A percentile compares a stretch with the other conserved stretches of the same genome.
Evolutionary conservation across 176 grass and related monocot genomes (phyloP).

Genomic region (Thalia dealbata): DNA sequence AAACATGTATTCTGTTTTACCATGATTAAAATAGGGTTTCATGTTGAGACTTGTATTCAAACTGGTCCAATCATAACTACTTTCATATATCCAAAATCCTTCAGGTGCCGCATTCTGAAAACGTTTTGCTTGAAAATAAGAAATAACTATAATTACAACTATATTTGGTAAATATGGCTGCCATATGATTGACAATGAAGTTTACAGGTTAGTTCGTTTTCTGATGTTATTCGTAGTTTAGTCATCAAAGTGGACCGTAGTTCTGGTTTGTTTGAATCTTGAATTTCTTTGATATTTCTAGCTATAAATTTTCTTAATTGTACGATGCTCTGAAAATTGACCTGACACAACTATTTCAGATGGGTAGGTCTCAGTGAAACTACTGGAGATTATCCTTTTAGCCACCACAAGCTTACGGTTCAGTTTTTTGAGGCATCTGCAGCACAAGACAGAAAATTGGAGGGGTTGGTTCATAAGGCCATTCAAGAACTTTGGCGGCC

Average conservation of each 20-base stretch:
- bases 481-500: slow-evolving; percentile 92
- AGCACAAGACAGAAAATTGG: slow-evolving; percentile 94
- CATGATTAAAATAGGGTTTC: not conserved
- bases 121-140: not conserved
- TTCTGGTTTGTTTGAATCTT: not conserved
- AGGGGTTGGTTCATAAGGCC: slow-evolving; percentile 95
- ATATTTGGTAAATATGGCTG: no score
- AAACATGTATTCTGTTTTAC: not conserved
- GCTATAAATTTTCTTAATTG: not conserved
- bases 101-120: not conserved
- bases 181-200: no score
- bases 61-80: not conserved
- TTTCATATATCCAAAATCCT: not conserved
- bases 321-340: not conserved
- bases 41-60: not conserved
- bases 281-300: not conserved
- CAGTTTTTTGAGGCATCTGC: slow-evolving; percentile 77
- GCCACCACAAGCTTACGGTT: slow-evolving; percentile 94
- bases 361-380: slow-evolving; percentile 85
- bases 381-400: slow-evolving; percentile 95
- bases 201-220: no score
- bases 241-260: not conserved
- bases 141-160: no score
- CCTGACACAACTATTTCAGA: slow-evolving; percentile 33
- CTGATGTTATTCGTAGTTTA: no score